phyloP scores from a whole-genome alignment of 495 filamentous ascomycete genomes.

The Talaromyces borbonicus region DNA sequence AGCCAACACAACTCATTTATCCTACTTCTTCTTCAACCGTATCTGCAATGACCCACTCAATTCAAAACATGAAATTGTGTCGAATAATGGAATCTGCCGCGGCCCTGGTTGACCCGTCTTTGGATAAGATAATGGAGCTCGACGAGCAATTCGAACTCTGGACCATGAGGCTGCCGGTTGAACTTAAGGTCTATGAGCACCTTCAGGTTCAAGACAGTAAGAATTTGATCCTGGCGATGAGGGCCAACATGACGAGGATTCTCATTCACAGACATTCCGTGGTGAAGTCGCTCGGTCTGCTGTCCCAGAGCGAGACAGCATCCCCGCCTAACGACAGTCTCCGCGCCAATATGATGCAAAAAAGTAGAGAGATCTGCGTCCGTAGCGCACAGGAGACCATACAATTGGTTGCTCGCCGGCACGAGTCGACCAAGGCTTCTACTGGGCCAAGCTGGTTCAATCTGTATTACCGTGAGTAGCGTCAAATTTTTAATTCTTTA shows the following conservation, averaged over 20 bases:
- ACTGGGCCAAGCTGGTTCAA: conserved; percentile 7
- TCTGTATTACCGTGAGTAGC: conserved; percentile 4
- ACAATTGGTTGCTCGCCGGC: conserved; percentile 3
- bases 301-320: not conserved
- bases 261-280: conserved; percentile 3
- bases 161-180: not conserved
- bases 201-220: not conserved
- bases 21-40: conserved; percentile 1
- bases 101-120: conserved; percentile 1
- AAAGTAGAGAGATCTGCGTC: conserved; percentile 6
- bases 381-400: conserved; percentile 6
- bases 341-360: conserved; percentile 8
- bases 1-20: conserved; percentile 2
- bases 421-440: conserved; percentile 3
- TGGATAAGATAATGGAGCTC: conserved; percentile 6
- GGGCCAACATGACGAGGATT: conserved; percentile 6
- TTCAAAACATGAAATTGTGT: not conserved
- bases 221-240: conserved; percentile 4
- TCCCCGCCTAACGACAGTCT: not conserved
- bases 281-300: conserved; percentile 2
- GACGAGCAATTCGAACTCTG: conserved; percentile 6
- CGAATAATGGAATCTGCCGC: conserved; percentile 4
- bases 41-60: conserved; percentile 1
- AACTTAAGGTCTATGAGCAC: not conserved
- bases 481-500: too few relatives aligned